Conservation (phyloP, 805 yeast species). For the Wickerhamiella hasegawae region DNA sequence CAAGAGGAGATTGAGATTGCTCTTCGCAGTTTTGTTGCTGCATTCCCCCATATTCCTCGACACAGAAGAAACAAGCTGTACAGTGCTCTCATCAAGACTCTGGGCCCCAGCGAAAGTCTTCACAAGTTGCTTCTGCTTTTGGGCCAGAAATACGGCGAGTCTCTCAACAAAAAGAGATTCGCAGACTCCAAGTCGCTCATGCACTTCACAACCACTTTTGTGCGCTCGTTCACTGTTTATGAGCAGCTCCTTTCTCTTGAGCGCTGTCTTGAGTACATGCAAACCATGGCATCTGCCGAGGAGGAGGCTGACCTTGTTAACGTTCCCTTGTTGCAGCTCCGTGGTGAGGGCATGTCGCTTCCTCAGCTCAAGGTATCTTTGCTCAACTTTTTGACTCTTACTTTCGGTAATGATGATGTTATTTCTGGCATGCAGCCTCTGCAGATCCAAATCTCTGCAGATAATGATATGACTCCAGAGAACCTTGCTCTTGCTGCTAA, state of each 20-base stretch:
- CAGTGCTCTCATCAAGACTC: constrained; percentile 59
- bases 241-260: constrained; percentile 31
- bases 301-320: constrained; percentile 23
- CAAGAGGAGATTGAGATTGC: constrained; percentile 66
- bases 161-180: constrained; percentile 25
- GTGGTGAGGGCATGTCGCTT: constrained; percentile 26
- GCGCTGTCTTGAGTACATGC: constrained; percentile 13
- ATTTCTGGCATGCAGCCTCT: constrained; percentile 30
- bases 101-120: constrained; percentile 51
- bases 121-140: constrained; percentile 61
- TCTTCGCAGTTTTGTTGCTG: constrained; percentile 79
- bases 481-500: constrained; percentile 13
- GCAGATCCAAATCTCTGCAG: constrained; percentile 31
- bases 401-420: constrained; percentile 26
- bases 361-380: constrained; percentile 33
- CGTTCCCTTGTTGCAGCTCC: constrained; percentile 35
- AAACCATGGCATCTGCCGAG: constrained; percentile 5
- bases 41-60: constrained; percentile 89
- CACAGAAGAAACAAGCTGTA: constrained; percentile 85
- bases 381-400: constrained; percentile 39
- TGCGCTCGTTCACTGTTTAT: constrained; percentile 47
- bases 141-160: constrained; percentile 56
- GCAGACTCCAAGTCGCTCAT: constrained; percentile 51
- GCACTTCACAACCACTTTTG: constrained; percentile 57
- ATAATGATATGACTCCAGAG: constrained; percentile 2